These are phyloP conservation scores for Wickerhamiella cacticola DNA, from an alignment of 805 yeast genomes.

Conservation along the genomic window DNA sequence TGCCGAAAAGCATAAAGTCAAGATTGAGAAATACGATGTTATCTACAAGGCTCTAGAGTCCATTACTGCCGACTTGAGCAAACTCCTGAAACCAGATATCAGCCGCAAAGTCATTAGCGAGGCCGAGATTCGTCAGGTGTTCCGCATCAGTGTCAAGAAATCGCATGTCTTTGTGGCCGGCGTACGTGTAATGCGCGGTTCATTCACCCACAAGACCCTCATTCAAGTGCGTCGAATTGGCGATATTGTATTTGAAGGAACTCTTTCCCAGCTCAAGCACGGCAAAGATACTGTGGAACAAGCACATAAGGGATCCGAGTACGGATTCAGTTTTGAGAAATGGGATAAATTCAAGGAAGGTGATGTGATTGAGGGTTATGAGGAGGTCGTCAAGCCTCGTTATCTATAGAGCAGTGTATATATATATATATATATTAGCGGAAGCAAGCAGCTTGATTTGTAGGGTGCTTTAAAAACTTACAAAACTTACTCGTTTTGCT, in stretches of 20 bases:
- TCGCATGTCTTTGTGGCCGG: constrained; percentile 63
- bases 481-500: no score
- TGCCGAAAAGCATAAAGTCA: constrained; percentile 48
- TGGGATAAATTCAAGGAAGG: constrained; percentile 65
- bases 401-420: constrained; percentile 25
- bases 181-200: constrained; percentile 63
- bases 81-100: constrained; percentile 49
- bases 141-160: constrained; percentile 50
- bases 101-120: constrained; percentile 57
- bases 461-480: no score
- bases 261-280: constrained; percentile 61
- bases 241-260: constrained; percentile 43
- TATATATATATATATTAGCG: neutral
- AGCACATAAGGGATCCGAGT: constrained; percentile 76
- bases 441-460: no score
- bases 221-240: constrained; percentile 47
- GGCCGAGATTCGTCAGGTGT: constrained; percentile 57
- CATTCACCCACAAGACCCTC: constrained; percentile 44
- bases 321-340: constrained; percentile 62
- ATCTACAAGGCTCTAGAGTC: constrained; percentile 82
- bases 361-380: constrained; percentile 62
- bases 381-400: constrained; percentile 48
- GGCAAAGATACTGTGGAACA: constrained; percentile 68
- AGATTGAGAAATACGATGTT: constrained; percentile 54
- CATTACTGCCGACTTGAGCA: constrained; percentile 53